A percentile compares a stretch with the other conserved stretches of the same genome.
These are phyloP conservation scores for Ogataea paradorogensis DNA, from an alignment of 805 yeast genomes.

Conservation along the genomic window DNA sequence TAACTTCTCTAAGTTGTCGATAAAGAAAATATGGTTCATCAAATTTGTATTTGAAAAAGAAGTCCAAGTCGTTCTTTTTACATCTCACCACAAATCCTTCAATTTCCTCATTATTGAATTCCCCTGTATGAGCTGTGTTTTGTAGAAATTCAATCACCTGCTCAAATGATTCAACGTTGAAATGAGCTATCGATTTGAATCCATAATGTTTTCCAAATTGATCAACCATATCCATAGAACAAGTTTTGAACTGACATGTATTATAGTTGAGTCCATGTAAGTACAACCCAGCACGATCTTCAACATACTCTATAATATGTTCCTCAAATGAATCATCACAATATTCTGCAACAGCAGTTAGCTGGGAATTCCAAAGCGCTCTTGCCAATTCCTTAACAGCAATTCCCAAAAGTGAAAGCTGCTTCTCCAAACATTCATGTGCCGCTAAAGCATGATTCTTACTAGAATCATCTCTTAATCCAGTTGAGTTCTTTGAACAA, in stretches of 20 bases:
- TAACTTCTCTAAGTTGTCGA: constrained; percentile 86
- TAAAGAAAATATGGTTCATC: constrained; percentile 93
- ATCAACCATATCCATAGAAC: constrained; percentile 56
- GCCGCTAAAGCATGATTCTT: constrained; percentile 76
- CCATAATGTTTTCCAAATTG: constrained; percentile 67
- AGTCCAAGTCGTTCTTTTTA: constrained; percentile 41
- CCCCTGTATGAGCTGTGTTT: constrained; percentile 60
- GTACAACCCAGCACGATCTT: constrained; percentile 74
- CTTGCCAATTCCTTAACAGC: constrained; percentile 52
- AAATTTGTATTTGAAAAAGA: constrained; percentile 89
- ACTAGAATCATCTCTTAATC: constrained; percentile 43
- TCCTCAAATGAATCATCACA: constrained; percentile 95
- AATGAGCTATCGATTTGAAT: constrained; percentile 55
- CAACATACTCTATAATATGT: constrained; percentile 75
- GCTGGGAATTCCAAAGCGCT: constrained; percentile 44
- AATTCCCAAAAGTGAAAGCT: constrained; percentile 42
- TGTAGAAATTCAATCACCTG: constrained; percentile 52
- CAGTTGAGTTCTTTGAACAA: constrained; percentile 90
- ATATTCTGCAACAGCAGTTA: constrained; percentile 87
- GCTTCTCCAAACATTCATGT: constrained; percentile 51
- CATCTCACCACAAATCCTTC: constrained; percentile 95
- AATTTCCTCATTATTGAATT: constrained; percentile 65
- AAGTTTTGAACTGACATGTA: constrained; percentile 58
- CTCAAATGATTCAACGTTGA: constrained; percentile 37
- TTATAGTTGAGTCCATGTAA: constrained; percentile 86